Conservation (phyloP, 2,329 filamentous ascomycete genomes). For the Harringtonia aguacate region DNA sequence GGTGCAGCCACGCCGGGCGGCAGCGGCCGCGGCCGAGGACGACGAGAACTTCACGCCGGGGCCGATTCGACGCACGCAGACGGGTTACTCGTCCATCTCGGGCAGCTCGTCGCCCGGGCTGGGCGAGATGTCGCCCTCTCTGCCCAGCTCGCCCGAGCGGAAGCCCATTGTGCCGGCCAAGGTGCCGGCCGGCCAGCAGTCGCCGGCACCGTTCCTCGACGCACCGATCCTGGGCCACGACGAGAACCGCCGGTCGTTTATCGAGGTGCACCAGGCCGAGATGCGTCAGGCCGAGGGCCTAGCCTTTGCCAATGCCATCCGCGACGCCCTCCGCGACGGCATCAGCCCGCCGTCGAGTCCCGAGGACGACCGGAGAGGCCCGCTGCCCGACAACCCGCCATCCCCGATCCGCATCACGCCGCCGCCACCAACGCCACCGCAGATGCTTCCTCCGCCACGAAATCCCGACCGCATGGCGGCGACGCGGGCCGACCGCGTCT, state of each 20-base stretch:
- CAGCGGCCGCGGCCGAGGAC: too few relatives aligned
- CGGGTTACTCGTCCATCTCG: conserved; percentile 34
- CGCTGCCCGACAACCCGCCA: neutral
- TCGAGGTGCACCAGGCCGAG: conserved; percentile 46
- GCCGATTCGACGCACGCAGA: conserved; percentile 47
- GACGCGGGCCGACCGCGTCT: too few relatives aligned
- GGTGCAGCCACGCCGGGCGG: too few relatives aligned
- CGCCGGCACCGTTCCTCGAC: conserved; percentile 23
- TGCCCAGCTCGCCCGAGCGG: conserved; percentile 31
- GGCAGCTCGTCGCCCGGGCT: conserved; percentile 22
- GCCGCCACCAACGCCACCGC: conserved; percentile 1
- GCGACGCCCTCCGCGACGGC: conserved; percentile 27
- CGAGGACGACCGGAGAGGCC: conserved; percentile 10
- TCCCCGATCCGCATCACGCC: conserved; percentile 2
- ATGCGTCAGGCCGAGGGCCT: conserved; percentile 51
- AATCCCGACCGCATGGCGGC: too few relatives aligned
- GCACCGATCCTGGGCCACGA: conserved; percentile 25
- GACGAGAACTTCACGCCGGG: too few relatives aligned
- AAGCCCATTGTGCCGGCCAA: conserved; percentile 26
- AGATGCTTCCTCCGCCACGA: neutral
- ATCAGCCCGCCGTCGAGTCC: conserved; percentile 17
- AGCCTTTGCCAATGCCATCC: conserved; percentile 42
- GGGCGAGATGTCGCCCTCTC: conserved; percentile 7
- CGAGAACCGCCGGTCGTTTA: conserved; percentile 46
- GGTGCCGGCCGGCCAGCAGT: conserved; percentile 18